Evolutionary conservation across 2,329 filamentous ascomycete genomes (phyloP), one percentile per base, ranked within the genome.

Genomic region (Tolypocladium ophioglossoides): DNA sequence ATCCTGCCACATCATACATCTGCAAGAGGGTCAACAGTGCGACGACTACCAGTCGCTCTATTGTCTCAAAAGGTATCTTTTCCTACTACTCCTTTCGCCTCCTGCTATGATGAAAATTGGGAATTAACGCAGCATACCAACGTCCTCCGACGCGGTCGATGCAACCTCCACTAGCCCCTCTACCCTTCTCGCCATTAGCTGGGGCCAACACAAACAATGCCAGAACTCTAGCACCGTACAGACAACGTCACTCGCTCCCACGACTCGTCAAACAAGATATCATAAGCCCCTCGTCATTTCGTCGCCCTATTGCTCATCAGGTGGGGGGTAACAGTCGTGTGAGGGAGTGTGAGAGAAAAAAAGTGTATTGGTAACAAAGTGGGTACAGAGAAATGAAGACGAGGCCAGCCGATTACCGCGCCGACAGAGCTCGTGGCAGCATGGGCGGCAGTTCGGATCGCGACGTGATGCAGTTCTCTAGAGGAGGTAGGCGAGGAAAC

Each of bases 401-500:
- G 41, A 55, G 35, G 41, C 51, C 48, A 12, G 20, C 27, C 20
- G 4, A 27, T 56, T 54, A 37, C 48, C 52, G 50, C 55, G 49
- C 54, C 53, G 55, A 56, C 53, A 53, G 54, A 56, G 40, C 53
- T 57, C 56, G 52, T 54, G 49, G 55, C 53, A 58, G 54, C 51
- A 58, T 34, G 14, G 22, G 40, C 40, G 50, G 50, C 39, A 47
- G 30, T 46, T 24, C 16, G 30, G 37, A 41, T 32, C 2, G 27
- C 37, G 32, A 20, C 44, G 35, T 20, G 38, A 40, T 40, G 35
- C 38, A n/a, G 24, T 52, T 51, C 24, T 52, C 56, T 74, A 80
- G 63, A 81, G 64, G 59, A 80, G 65, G 61, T 76, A 78, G 59
- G 78, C 79, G 57, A 82, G 67, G 47, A 81, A 64, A 54, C 77